Conservation (phyloP, 768 basidiomycete genomes). For the Mycena leptocephala region DNA sequence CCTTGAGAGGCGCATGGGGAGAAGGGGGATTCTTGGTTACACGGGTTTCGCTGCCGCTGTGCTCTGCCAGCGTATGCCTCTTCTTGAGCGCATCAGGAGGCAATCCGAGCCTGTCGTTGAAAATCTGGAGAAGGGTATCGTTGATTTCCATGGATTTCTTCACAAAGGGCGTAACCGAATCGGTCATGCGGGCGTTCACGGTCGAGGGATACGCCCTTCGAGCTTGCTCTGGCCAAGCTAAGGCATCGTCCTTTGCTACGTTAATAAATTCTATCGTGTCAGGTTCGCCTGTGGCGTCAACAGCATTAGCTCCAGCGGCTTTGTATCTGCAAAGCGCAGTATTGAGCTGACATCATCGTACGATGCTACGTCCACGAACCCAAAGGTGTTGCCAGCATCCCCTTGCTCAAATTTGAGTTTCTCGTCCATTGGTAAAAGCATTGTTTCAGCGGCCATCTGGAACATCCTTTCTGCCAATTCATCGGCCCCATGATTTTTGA, state of each 20-base stretch:
- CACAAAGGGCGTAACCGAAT: conserved; percentile 69
- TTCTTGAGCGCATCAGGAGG: conserved; percentile 62
- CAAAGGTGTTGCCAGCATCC: conserved; percentile 58
- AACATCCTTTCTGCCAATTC: conserved; percentile 68
- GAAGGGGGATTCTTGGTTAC: conserved; percentile 66
- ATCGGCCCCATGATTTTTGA: conserved; percentile 72
- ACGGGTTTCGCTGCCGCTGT: conserved; percentile 73
- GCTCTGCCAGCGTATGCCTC: conserved; percentile 61
- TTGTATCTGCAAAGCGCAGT: conserved; percentile 64
- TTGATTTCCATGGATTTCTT: conserved; percentile 73
- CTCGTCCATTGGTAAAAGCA: conserved; percentile 69
- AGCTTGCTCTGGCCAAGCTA: conserved; percentile 69
- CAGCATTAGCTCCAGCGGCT: conserved; percentile 73
- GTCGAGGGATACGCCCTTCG: conserved; percentile 73
- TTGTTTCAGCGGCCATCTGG: conserved; percentile 68
- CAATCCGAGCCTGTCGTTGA: conserved; percentile 71
- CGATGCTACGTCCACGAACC: conserved; percentile 44
- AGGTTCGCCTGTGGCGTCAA: conserved; percentile 71
- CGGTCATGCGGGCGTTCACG: conserved; percentile 66
- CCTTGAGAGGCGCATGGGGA: conserved; percentile 50
- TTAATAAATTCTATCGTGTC: conserved; percentile 80
- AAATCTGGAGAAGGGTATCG: conserved; percentile 64
- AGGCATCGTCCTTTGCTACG: conserved; percentile 77
- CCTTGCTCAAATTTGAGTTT: conserved; percentile 75
- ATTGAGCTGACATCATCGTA: conserved; percentile 31